These are phyloP conservation scores for Fraxinus anomala DNA, from an alignment of 257 asterid species.

Conservation along the genomic window DNA sequence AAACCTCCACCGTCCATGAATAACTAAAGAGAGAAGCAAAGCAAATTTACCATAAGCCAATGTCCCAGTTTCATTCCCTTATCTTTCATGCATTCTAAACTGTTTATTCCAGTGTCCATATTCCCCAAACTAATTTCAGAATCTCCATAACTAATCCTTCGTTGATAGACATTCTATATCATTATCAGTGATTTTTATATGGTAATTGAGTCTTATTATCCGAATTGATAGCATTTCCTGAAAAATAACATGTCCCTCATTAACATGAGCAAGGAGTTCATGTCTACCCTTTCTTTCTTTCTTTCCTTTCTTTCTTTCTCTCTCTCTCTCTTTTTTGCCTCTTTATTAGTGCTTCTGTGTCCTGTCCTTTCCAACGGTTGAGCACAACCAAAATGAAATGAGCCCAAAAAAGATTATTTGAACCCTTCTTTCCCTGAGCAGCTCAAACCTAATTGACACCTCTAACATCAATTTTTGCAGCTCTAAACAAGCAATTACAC, in stretches of 20 bases:
- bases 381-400: neutral
- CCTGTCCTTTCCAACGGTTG: neutral
- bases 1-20: neutral
- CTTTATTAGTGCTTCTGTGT: neutral
- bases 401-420: neutral
- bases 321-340: neutral
- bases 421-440: neutral
- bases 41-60: neutral
- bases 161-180: neutral
- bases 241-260: neutral
- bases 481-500: neutral
- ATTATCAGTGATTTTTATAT: neutral
- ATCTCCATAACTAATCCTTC: neutral
- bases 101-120: neutral
- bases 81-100: conserved; percentile 1
- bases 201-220: neutral
- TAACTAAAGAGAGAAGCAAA: neutral
- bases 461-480: neutral
- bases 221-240: neutral
- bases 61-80: neutral
- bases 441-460: neutral
- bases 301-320: neutral
- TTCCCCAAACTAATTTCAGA: neutral
- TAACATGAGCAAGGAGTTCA: neutral
- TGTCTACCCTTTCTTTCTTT: neutral